Evolutionary conservation across 2,329 filamentous ascomycete species (phyloP).

Genomic region (Pseudogymnoascus sp.): DNA sequence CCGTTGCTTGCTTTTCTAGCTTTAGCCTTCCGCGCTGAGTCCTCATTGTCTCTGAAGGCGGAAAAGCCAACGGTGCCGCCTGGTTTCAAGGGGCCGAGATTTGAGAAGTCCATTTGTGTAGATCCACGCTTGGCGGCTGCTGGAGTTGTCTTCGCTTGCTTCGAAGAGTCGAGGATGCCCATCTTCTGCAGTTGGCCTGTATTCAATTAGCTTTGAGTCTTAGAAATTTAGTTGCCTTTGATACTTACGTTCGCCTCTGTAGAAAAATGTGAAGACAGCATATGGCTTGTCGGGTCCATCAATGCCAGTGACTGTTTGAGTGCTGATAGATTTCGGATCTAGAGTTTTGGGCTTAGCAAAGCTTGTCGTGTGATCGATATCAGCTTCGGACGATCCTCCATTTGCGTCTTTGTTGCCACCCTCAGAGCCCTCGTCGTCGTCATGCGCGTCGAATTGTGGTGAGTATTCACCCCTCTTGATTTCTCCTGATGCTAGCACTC

Average conservation of each 20-base stretch:
- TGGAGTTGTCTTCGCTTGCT: slow-evolving; percentile 55
- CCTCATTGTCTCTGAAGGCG: slow-evolving; percentile 69
- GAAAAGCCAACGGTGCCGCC: slow-evolving; percentile 87
- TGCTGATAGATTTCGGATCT: slow-evolving; percentile 96
- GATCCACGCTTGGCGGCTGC: slow-evolving; percentile 70
- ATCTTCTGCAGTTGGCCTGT: slow-evolving; percentile 93
- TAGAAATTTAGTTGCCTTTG: not conserved
- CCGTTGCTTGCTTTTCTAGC: slow-evolving; percentile 58
- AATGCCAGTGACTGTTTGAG: slow-evolving; percentile 97
- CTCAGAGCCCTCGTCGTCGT: slow-evolving; percentile 68
- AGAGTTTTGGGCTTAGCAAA: slow-evolving; percentile 95
- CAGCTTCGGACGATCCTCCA: slow-evolving; percentile 61
- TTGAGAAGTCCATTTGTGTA: slow-evolving; percentile 76
- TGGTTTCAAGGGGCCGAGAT: slow-evolving; percentile 74
- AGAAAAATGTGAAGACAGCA: slow-evolving; percentile 96
- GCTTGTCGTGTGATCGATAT: slow-evolving; percentile 94
- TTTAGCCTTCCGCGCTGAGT: slow-evolving; percentile 52
- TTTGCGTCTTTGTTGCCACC: slow-evolving; percentile 44
- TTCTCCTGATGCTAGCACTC: slow-evolving; percentile 89
- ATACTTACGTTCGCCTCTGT: slow-evolving; percentile 82
- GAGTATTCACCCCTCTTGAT: slow-evolving; percentile 98
- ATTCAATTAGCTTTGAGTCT: slow-evolving; percentile 16
- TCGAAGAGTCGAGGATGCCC: slow-evolving; percentile 71
- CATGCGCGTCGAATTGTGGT: slow-evolving; percentile 93
- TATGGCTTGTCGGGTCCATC: slow-evolving; percentile 95